A percentile compares a stretch with the other conserved stretches of the same genome.
Conservation (phyloP, 495 filamentous ascomycete genomes). For the Xylaria castorea region DNA sequence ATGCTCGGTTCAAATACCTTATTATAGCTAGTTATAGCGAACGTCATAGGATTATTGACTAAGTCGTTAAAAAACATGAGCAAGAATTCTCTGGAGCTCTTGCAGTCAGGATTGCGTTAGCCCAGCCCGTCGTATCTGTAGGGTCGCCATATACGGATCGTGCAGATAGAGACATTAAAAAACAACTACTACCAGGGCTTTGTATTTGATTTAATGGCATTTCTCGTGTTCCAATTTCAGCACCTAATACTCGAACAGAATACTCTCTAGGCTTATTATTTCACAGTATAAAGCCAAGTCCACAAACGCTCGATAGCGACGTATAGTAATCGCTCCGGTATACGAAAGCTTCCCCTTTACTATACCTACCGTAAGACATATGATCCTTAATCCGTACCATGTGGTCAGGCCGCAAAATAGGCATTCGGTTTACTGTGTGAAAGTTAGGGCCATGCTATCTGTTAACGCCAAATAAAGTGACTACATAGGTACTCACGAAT, state of each 20-base stretch:
- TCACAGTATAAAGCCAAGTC: not conserved
- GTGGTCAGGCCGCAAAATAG: not conserved
- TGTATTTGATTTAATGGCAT: not conserved
- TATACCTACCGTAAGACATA: not conserved
- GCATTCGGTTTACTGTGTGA: not conserved
- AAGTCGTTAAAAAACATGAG: not conserved
- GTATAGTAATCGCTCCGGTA: not conserved
- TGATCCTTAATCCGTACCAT: not conserved
- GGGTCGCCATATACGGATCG: conserved; percentile 8
- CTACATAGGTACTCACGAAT: not conserved
- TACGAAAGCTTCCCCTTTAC: not conserved
- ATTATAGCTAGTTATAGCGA: not conserved
- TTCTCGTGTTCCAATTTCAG: not conserved
- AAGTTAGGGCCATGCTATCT: not conserved
- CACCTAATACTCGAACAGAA: not conserved
- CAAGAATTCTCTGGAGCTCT: not conserved
- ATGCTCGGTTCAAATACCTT: not conserved
- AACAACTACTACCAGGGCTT: not conserved
- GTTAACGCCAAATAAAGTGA: not conserved
- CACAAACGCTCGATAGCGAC: not conserved
- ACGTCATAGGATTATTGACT: not conserved
- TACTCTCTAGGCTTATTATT: not conserved
- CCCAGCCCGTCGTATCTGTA: not conserved
- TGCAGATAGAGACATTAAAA: conserved; percentile 9
- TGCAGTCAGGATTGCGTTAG: not conserved